Conservation (phyloP, 495 filamentous ascomycete genomes). For the Talaromyces nanjingensis region DNA sequence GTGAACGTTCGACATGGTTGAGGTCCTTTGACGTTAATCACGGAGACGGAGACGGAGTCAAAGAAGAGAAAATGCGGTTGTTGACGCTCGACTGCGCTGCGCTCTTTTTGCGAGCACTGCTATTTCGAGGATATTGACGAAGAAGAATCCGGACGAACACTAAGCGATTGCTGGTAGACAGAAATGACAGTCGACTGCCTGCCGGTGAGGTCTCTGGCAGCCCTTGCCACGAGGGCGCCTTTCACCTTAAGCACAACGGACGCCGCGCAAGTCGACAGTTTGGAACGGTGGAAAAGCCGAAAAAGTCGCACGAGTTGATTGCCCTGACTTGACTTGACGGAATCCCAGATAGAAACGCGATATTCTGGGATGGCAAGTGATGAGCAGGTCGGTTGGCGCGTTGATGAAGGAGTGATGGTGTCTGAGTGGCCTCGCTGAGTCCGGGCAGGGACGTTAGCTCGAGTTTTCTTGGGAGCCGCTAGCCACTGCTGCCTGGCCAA, state of each 20-base stretch:
- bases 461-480: constrained; percentile 38
- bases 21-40: constrained; percentile 9
- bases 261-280: constrained; percentile 27
- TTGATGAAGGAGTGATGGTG: constrained; percentile 37
- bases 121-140: constrained; percentile 21
- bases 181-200: constrained; percentile 27
- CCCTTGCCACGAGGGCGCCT: constrained; percentile 50
- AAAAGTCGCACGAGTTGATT: constrained; percentile 12
- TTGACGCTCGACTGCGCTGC: constrained; percentile 3
- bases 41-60: constrained; percentile 12
- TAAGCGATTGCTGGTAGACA: constrained; percentile 8
- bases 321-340: constrained; percentile 10
- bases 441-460: constrained; percentile 25
- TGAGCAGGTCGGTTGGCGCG: constrained; percentile 26
- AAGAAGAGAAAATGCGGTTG: not conserved
- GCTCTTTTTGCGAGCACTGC: not conserved
- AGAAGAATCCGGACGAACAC: constrained; percentile 19
- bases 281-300: constrained; percentile 17
- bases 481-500: constrained; percentile 18
- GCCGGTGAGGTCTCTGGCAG: constrained; percentile 46
- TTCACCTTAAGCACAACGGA: constrained; percentile 35
- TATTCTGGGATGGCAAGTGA: constrained; percentile 29
- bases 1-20: constrained; percentile 86
- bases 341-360: constrained; percentile 42
- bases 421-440: constrained; percentile 35